Evolutionary conservation across 108 stramenopile species (phyloP), one percentile per base, ranked within the genome.

Genomic region (Parietichytrium sp.): DNA sequence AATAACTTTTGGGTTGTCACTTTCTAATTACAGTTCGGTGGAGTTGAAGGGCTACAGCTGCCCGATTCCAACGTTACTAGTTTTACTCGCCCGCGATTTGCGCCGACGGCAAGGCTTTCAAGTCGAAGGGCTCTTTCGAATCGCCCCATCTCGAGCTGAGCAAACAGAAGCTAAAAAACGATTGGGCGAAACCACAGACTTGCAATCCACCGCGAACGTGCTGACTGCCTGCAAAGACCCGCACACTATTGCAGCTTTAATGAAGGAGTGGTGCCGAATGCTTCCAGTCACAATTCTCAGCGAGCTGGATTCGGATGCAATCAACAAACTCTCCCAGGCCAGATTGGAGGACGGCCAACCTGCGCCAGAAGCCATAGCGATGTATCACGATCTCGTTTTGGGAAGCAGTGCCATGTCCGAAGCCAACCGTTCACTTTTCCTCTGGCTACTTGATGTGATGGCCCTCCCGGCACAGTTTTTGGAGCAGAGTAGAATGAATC

Each of bases 231-330:
- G 61, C 20, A 72, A 27, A 25, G 61, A 72, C 20, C 18, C 61
- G 36, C 61, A 72, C 42, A 42, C 45, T 10, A 36, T 72, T 72
- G 61, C 61, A n/a, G 61, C 61, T 33, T 42, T 72, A 33, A 72
- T 72, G 61, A 72, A 72, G 33, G 61, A 72, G 33, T 72, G 61
- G 61, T 72, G 61, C 20, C 29, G 61, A 72, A 72, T 72, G 61
- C 61, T 72, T 3, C 38, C 36, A 0, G 45, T 45, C 38, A 72
- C 38, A 13, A 72, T 72, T 20, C 42, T 72, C 38, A 72, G 61
- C 42, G 61, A 72, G 3, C 61, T 72, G n/a, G 18, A 33, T 16
- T 42, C 38, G 42, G 10, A 33, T 6, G 61, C 36, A 10, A n/a
- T 72, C 38, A 42, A 72, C 8, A 23, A 10, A n/a, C 61, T 72